Evolutionary conservation across 805 yeast species (phyloP), one percentile per base, ranked within the genome.

Genomic region (Ogataea pignaliae): DNA sequence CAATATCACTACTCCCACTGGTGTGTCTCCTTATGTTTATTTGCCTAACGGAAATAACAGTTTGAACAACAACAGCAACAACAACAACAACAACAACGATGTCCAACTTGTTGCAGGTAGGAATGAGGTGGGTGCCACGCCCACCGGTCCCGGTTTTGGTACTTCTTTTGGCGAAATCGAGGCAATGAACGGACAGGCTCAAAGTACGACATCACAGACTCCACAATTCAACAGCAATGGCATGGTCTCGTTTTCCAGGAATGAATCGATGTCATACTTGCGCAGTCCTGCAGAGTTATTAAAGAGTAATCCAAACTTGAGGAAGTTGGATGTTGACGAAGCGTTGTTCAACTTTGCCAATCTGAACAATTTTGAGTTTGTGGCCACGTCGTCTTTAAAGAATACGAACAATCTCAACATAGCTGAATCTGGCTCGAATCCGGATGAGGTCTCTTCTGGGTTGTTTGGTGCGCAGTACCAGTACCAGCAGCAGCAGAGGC

Each of bases 311-410:
- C n/a, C 16, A 33, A 43, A 36, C 17, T 26, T 41, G 26, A 36
- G 43, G 18, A 46, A 40, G 31, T 37, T 49, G 17, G 53, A 43
- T 7, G 34, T 49, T 36, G 51, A 49, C 37, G 51, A 46, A 21
- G 34, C 43, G 10, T 41, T 49, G 16, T 45, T 47, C 29, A 41
- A 42, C 31, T 49, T 49, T 37, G 53, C 53, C 8, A 46, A 35
- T 31, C 45, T 41, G 32, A 44, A 49, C 30, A 47, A 49, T 29
- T 49, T 49, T 38, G 51, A 49, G n/a, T 46, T 49, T 30, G 38
- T 49, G 10, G 53, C 53, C 26, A 49, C 53, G 9, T 44, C 48
- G 2, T 40, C 53, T 3, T 21, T 48, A 10, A 49, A 49, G 36
- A 46, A 44, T 17, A 41, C 52, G 9, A 48, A 18, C 37, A 49